These are phyloP conservation scores for Nicotiana otophora DNA, from an alignment of 257 asterid genomes.

Conservation along the genomic window DNA sequence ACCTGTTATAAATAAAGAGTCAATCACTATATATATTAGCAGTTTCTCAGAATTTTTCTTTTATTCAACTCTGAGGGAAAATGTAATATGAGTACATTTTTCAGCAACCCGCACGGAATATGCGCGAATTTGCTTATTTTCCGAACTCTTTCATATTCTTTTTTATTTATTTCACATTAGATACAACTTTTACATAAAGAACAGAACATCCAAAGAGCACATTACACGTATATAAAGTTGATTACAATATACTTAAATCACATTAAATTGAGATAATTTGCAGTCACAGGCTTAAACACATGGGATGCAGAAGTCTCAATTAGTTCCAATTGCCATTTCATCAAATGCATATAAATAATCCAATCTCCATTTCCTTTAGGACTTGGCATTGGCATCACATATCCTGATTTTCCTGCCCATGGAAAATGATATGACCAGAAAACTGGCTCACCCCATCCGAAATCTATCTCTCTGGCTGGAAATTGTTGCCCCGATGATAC, in stretches of 20 bases:
- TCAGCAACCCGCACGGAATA: too few relatives aligned
- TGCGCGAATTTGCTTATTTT: too few relatives aligned
- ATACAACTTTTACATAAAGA: background rate
- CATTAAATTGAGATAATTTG: slow-evolving; percentile 23
- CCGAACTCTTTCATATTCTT: too few relatives aligned
- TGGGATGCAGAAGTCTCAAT: slow-evolving; percentile 40
- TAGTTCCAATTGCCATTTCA: slow-evolving; percentile 40
- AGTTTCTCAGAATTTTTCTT: too few relatives aligned
- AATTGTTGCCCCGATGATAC: slow-evolving; percentile 44
- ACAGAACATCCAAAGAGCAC: background rate
- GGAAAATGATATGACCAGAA: slow-evolving; percentile 66
- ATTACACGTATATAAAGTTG: background rate
- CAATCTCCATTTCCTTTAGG: slow-evolving; percentile 64
- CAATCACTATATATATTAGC: too few relatives aligned
- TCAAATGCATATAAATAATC: slow-evolving; percentile 60
- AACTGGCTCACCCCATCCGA: background rate
- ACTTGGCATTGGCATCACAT: slow-evolving; percentile 17
- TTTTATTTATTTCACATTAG: too few relatives aligned
- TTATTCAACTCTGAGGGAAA: too few relatives aligned
- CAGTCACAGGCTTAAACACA: slow-evolving; percentile 37
- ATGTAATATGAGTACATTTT: too few relatives aligned
- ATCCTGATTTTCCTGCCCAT: slow-evolving; percentile 40
- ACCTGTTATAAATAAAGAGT: too few relatives aligned
- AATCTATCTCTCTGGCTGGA: background rate
- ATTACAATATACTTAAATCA: background rate